Conservation (phyloP, 2,329 filamentous ascomycete genomes). For the Penicillium occitanis region DNA sequence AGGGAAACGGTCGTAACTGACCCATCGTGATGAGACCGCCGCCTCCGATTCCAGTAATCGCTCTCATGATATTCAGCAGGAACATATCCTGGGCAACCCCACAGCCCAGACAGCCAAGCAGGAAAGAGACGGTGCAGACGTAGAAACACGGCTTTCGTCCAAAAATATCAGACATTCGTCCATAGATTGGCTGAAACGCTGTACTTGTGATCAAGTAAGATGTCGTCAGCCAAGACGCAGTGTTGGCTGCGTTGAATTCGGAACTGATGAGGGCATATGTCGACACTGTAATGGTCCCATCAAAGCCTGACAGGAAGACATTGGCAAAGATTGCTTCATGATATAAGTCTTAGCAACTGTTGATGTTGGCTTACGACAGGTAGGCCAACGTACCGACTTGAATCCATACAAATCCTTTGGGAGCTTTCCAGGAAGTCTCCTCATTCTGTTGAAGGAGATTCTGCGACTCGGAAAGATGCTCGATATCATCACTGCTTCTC, state of each 20-base stretch:
- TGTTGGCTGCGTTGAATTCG: constrained; percentile 49
- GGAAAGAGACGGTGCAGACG: constrained; percentile 62
- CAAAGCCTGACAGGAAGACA: constrained; percentile 61
- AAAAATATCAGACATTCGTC: constrained; percentile 70
- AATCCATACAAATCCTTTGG: constrained; percentile 57
- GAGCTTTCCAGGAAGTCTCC: constrained; percentile 46
- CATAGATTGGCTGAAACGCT: constrained; percentile 71
- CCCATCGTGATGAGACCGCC: constrained; percentile 67
- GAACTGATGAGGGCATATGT: constrained; percentile 50
- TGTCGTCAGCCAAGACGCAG: constrained; percentile 55
- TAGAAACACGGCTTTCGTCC: constrained; percentile 63
- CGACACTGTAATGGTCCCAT: constrained; percentile 47
- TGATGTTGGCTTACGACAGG: background rate
- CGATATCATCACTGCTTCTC: constrained; percentile 9
- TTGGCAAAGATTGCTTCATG: constrained; percentile 59
- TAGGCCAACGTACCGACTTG: constrained; percentile 46
- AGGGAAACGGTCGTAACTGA: constrained; percentile 20
- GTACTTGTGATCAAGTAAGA: constrained; percentile 65
- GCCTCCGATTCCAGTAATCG: constrained; percentile 70
- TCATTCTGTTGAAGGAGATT: constrained; percentile 23
- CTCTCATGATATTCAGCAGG: constrained; percentile 69
- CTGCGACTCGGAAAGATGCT: background rate
- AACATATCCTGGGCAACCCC: constrained; percentile 65
- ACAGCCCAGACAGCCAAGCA: constrained; percentile 67
- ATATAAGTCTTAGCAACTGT: background rate